phyloP scores from a whole-genome alignment of 345 rosid genomes.

The Pistacia integerrima region DNA sequence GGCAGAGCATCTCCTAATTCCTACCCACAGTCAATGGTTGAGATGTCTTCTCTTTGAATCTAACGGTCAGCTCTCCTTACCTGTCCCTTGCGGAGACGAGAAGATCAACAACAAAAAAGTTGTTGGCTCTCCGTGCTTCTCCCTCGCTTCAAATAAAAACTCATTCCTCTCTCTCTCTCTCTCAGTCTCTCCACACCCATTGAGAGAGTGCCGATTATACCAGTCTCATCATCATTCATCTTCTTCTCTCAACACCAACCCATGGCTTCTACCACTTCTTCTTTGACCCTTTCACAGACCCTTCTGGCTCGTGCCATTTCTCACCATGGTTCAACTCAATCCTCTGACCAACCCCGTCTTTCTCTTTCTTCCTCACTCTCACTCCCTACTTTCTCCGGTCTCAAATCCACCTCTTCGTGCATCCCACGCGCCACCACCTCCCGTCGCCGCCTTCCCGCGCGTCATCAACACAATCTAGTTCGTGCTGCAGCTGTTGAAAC shows the following conservation, averaged over 20 bases:
- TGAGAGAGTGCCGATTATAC: too few species aligned
- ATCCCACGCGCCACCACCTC: slow-evolving; percentile 29
- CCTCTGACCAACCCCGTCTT: slow-evolving; percentile 45
- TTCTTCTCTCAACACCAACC: not conserved
- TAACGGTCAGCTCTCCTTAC: slow-evolving; percentile 39
- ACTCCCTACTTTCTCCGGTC: slow-evolving; percentile 54
- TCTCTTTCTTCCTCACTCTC: slow-evolving; percentile 37
- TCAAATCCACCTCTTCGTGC: slow-evolving; percentile 40
- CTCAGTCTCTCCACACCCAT: not conserved
- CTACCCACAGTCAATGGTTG: slow-evolving; percentile 38
- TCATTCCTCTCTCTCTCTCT: not conserved
- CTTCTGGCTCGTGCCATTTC: slow-evolving; percentile 56
- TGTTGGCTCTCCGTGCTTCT: slow-evolving; percentile 23
- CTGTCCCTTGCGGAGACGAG: slow-evolving; percentile 42
- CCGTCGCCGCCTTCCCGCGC: slow-evolving; percentile 30
- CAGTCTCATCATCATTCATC: not conserved
- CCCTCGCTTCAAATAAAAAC: slow-evolving; percentile 15
- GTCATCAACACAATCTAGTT: slow-evolving; percentile 18
- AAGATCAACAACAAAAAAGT: slow-evolving; percentile 28
- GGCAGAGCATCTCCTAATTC: slow-evolving; percentile 32
- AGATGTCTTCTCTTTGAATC: slow-evolving; percentile 32
- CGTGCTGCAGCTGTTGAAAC: slow-evolving; percentile 64
- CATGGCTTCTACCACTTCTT: slow-evolving; percentile 60
- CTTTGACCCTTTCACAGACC: slow-evolving; percentile 56
- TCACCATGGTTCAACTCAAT: slow-evolving; percentile 39